Conservation (phyloP, 495 filamentous ascomycete species). For the Penicillium tannophilum region DNA sequence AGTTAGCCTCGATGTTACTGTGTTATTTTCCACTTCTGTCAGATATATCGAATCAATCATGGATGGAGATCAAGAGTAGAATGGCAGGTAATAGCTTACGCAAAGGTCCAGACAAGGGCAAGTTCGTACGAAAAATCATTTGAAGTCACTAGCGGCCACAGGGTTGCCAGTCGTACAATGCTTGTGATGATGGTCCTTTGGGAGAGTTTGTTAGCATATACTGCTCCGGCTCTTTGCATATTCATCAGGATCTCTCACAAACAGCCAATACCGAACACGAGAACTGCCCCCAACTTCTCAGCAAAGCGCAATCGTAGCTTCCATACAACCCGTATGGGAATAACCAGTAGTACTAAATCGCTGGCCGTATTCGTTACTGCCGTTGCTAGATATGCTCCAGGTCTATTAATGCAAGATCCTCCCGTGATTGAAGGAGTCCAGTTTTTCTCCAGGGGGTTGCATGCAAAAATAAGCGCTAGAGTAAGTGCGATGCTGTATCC, state of each 20-base stretch:
- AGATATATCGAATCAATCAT: neutral
- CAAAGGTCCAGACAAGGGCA: constrained; percentile 4
- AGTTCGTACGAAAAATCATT: constrained; percentile 10
- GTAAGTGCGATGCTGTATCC: neutral
- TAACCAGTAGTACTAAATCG: constrained; percentile 23
- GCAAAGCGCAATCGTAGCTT: constrained; percentile 18
- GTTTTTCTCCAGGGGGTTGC: neutral
- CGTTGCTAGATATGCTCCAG: neutral
- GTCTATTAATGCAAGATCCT: neutral
- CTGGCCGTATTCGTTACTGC: neutral
- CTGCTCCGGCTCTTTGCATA: too few species aligned
- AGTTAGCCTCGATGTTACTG: constrained; percentile 13
- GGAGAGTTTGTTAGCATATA: neutral
- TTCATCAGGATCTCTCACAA: neutral
- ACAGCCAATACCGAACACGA: constrained; percentile 17
- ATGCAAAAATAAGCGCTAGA: neutral
- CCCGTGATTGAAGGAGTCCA: neutral
- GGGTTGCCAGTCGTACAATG: neutral
- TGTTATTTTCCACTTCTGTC: neutral
- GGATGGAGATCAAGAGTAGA: neutral
- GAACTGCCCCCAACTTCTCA: constrained; percentile 23
- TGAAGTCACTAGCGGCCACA: constrained; percentile 4
- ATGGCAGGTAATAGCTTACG: neutral
- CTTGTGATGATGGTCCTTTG: neutral
- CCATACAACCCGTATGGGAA: constrained; percentile 35